A percentile compares a stretch with the other conserved stretches of the same genome.
Conservation (phyloP, 1,284 basidiomycete genomes). For the Tylopilus sp. region DNA sequence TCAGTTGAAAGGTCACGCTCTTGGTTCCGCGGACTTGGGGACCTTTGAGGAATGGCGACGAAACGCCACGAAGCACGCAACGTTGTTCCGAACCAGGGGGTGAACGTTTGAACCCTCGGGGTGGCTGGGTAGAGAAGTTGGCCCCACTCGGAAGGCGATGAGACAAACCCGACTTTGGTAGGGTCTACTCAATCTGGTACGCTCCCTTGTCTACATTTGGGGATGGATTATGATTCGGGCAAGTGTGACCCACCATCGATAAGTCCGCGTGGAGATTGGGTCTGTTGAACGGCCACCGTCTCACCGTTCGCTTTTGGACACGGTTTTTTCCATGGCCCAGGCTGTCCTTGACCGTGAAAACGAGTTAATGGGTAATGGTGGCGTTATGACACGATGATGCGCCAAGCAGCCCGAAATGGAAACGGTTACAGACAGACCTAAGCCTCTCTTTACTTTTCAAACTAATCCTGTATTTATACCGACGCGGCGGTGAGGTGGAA, state of each 20-base stretch:
- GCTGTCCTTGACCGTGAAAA: not conserved
- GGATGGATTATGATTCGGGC: not conserved
- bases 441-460: not conserved
- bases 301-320: not conserved
- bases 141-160: conserved; percentile 1
- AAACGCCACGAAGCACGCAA: conserved; percentile 7
- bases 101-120: conserved; percentile 6
- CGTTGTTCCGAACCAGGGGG: not conserved
- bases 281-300: not conserved
- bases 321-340: not conserved
- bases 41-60: not conserved
- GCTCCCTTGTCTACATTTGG: not conserved
- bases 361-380: not conserved
- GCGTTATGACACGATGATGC: too few relatives aligned
- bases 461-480: not conserved
- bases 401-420: not conserved
- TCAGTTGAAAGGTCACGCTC: conserved; percentile 1
- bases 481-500: conserved; percentile 1
- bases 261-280: not conserved
- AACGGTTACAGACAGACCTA: not conserved
- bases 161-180: not conserved
- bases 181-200: conserved; percentile 5
- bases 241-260: not conserved
- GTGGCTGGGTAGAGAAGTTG: not conserved
- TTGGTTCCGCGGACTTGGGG: conserved; percentile 9